Conservation (phyloP, 805 yeast genomes). For the Lachancea lanzarotensis region DNA sequence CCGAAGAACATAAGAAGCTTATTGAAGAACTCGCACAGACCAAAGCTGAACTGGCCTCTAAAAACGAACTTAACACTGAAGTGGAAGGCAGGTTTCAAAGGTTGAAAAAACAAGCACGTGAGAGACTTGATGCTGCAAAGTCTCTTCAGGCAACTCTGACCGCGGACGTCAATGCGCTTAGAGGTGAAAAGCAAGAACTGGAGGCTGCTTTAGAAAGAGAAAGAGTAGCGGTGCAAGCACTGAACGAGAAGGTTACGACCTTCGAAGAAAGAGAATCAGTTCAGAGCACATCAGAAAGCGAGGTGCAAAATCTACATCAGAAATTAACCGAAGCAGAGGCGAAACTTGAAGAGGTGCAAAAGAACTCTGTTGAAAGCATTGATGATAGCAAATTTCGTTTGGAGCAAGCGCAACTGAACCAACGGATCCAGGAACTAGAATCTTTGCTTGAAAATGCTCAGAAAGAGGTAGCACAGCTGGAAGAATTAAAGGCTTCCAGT, state of each 20-base stretch:
- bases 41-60: conserved; percentile 19
- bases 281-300: conserved; percentile 9
- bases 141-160: conserved; percentile 36
- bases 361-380: conserved; percentile 7
- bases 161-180: conserved; percentile 30
- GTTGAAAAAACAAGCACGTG: conserved; percentile 32
- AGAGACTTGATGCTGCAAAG: conserved; percentile 28
- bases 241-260: conserved; percentile 9
- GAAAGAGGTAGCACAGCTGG: conserved; percentile 35
- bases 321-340: conserved; percentile 20
- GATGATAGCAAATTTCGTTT: conserved; percentile 9
- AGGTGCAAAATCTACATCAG: conserved; percentile 17
- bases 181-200: conserved; percentile 33
- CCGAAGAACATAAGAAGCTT: conserved; percentile 37
- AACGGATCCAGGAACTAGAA: conserved; percentile 20
- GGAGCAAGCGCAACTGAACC: conserved; percentile 20
- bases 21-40: conserved; percentile 26
- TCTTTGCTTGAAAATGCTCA: conserved; percentile 20
- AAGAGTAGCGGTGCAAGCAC: conserved; percentile 10
- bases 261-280: conserved; percentile 1
- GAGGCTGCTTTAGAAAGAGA: conserved; percentile 17
- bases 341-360: conserved; percentile 8
- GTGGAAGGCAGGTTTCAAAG: conserved; percentile 29
- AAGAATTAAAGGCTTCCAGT: conserved; percentile 27
- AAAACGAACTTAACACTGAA: conserved; percentile 28